Percentiles rank a stretch among this genome's conserved stretches.
Conservation (phyloP, 2,329 filamentous ascomycete genomes). For the Neopestalotiopsis rosae region DNA sequence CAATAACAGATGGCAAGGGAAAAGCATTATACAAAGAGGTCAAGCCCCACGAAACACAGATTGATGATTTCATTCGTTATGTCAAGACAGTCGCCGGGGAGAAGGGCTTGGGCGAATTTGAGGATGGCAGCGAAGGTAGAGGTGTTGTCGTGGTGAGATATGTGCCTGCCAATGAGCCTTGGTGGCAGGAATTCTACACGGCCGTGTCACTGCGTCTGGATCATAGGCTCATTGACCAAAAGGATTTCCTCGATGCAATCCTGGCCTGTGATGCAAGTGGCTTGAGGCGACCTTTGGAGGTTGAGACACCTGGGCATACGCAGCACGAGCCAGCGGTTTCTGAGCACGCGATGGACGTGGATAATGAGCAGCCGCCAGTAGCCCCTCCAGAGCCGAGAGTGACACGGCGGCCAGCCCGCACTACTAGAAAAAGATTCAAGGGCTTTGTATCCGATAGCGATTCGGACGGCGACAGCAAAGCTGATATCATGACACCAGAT, state of each 20-base stretch:
- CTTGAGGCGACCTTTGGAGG: constrained; percentile 71
- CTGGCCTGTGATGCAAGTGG: constrained; percentile 77
- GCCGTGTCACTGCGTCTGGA: constrained; percentile 74
- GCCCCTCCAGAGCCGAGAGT: constrained; percentile 22
- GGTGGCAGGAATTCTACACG: constrained; percentile 73
- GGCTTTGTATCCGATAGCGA: constrained; percentile 60
- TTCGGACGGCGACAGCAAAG: constrained; percentile 34
- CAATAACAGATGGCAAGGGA: constrained; percentile 79
- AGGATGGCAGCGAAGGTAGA: constrained; percentile 66
- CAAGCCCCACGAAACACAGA: constrained; percentile 64
- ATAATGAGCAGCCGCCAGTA: constrained; percentile 24
- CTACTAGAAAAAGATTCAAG: constrained; percentile 67
- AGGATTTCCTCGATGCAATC: constrained; percentile 90
- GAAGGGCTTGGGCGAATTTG: constrained; percentile 70
- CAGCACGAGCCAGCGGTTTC: constrained; percentile 29
- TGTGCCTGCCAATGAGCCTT: constrained; percentile 62
- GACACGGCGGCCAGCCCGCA: constrained; percentile 41
- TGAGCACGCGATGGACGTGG: constrained; percentile 30
- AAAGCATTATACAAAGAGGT: constrained; percentile 77
- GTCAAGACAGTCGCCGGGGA: constrained; percentile 77
- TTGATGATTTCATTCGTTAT: constrained; percentile 78
- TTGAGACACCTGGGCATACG: constrained; percentile 42
- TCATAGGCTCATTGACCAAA: constrained; percentile 85
- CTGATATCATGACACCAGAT: constrained; percentile 43
- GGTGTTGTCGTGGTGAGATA: constrained; percentile 83